These are phyloP conservation scores for Debaryomyces udenii DNA, from an alignment of 1,139 yeast species.

Conservation along the genomic window DNA sequence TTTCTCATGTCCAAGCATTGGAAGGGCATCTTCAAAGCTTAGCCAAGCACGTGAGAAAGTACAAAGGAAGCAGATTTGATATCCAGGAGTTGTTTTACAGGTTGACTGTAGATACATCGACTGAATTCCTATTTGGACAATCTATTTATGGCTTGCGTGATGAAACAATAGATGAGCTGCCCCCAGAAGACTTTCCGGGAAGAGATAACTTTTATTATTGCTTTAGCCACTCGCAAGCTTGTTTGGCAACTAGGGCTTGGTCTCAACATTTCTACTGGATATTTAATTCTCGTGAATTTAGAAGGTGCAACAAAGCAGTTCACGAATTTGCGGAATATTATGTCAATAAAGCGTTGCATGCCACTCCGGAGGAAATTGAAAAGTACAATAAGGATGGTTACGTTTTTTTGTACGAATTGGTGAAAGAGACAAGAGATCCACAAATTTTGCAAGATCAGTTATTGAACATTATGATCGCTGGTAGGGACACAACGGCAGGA, in stretches of 20 bases:
- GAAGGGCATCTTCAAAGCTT: conserved; percentile 49
- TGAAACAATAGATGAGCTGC: conserved; percentile 22
- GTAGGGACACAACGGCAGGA: conserved; percentile 62
- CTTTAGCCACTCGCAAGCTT: conserved; percentile 42
- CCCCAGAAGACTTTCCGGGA: conserved; percentile 22
- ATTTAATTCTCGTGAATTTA: conserved; percentile 35
- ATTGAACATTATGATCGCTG: conserved; percentile 54
- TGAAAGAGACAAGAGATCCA: conserved; percentile 52
- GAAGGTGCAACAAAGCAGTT: conserved; percentile 28
- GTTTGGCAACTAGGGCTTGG: conserved; percentile 39
- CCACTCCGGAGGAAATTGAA: conserved; percentile 35
- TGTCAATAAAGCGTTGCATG: conserved; percentile 31
- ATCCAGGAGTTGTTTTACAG: conserved; percentile 51
- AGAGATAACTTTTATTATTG: conserved; percentile 44
- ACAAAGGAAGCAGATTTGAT: conserved; percentile 40
- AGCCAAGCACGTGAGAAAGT: conserved; percentile 32
- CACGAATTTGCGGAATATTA: conserved; percentile 36
- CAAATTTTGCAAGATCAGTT: conserved; percentile 52
- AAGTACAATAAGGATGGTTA: conserved; percentile 41
- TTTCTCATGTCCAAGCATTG: conserved; percentile 49
- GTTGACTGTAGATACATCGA: conserved; percentile 58
- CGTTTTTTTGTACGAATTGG: conserved; percentile 53
- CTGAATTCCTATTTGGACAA: conserved; percentile 62
- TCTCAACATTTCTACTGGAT: conserved; percentile 39
- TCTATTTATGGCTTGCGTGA: conserved; percentile 45